phyloP scores from a whole-genome alignment of 1,139 yeast species.

The Kodamaea ohmeri region DNA sequence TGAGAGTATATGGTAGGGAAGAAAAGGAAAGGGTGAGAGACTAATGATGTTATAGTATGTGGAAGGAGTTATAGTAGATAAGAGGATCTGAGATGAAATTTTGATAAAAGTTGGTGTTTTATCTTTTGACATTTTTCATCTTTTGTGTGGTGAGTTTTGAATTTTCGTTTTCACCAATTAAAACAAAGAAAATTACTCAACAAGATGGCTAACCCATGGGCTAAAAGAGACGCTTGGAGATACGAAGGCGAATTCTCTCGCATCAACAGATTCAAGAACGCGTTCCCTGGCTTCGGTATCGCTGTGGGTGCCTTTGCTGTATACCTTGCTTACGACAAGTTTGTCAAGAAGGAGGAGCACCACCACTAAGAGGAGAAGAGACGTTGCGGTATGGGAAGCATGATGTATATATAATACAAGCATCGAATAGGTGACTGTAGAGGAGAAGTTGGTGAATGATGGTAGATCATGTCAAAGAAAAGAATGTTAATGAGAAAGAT shows the following conservation, averaged over 20 bases:
- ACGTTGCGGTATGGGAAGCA: background rate
- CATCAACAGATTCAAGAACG: constrained; percentile 62
- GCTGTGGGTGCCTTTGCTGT: constrained; percentile 75
- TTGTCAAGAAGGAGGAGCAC: constrained; percentile 32
- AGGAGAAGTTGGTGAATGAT: no score
- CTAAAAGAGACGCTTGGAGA: constrained; percentile 88
- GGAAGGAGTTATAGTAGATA: background rate
- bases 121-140: no score
- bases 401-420: no score
- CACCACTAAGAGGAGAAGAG: constrained; percentile 14
- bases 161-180: constrained; percentile 6
- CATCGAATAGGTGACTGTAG: no score
- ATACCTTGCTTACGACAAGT: constrained; percentile 63
- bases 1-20: background rate
- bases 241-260: constrained; percentile 79
- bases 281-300: constrained; percentile 83
- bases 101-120: no score
- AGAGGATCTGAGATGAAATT: no score
- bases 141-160: background rate
- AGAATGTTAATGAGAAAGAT: no score
- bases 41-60: background rate
- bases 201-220: constrained; percentile 42
- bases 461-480: no score
- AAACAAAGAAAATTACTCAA: constrained; percentile 5
- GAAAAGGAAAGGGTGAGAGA: background rate